A percentile compares a stretch with the other conserved stretches of the same genome.
Evolutionary conservation across 306 rosid species (phyloP).

Genomic region (Canavalia gladiata): DNA sequence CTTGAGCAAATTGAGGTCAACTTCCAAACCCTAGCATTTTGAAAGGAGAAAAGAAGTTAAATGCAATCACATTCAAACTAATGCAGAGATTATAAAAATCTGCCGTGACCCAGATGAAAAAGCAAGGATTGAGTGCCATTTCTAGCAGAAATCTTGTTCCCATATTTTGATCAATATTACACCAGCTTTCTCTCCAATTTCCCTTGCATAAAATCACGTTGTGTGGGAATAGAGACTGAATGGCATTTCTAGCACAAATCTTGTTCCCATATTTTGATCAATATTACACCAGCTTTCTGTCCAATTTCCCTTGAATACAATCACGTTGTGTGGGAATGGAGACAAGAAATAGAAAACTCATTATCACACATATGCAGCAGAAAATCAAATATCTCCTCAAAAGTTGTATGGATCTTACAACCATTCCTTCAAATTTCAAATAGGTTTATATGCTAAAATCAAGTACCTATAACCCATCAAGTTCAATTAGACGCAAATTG

Average conservation of each 20-base stretch:
- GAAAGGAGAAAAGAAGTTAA: constrained; percentile 31
- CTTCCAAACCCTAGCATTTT: constrained; percentile 68
- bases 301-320: no score
- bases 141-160: no score
- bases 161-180: no score
- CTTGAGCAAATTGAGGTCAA: constrained; percentile 63
- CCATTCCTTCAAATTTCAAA: not conserved
- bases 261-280: no score
- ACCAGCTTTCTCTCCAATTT: no score
- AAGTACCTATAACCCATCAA: not conserved
- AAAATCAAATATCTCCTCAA: not conserved
- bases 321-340: no score
- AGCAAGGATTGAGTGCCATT: no score
- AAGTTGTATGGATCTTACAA: not conserved
- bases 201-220: no score
- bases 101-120: no score
- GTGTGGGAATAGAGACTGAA: not conserved
- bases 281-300: no score
- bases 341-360: not conserved
- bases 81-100: not conserved
- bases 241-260: not conserved
- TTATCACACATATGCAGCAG: not conserved
- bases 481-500: not conserved
- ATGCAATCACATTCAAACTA: constrained; percentile 29
- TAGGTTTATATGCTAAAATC: not conserved